Base-by-base conservation (phyloP, 2,329 filamentous ascomycete species). In the Beauveria sp. region DNA sequence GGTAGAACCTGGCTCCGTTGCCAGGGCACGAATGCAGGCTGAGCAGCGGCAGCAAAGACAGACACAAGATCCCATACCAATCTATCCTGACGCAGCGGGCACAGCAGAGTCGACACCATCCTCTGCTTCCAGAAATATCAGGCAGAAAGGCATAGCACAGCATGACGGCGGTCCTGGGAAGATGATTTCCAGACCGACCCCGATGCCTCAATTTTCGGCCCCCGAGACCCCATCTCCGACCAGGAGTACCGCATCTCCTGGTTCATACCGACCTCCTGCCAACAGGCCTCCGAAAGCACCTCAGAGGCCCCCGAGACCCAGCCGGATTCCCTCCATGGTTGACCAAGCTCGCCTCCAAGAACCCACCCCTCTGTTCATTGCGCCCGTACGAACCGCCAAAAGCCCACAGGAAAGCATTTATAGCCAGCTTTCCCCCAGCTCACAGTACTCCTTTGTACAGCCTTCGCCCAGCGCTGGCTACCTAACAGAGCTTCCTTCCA, bases 251-350 rank as follows among this genome's bases (percentile, higher is more conserved):
- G 57, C 68, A 14, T 72, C 75, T 46, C 59, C 71, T 20, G 74
- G 77, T 57, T 73, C 77, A 22, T 84, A 84, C 64, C 76, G 77
- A 66, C 78, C 81, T 58, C 79, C 81, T 18, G 72, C 77, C n/a
- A 78, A 78, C 51, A 75, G 76, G 63, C 77, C 78, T 41, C 74
- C 78, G 44, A 77, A 70, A 41, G 67, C 82, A 26, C 84, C 84
- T 22, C 81, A 80, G 67, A 77, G 84, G 64, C 85, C 84, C 10
- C 82, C 82, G 12, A 79, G 85, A 43, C 84, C 84, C 8, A 86
- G 83, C 65, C 71, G 77, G 63, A 82, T 86, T 2, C 83, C 83
- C 10, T 85, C 83, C 0, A 80, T 85, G 40, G 71, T 85, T 26
- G 83, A 86, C 66, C 76, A 76, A 61, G 81, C 83, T 44, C 78